A percentile compares a stretch with the other conserved stretches of the same genome.
Conservation (phyloP, 2,329 filamentous ascomycete genomes). For the Arthrinium phaeospermum region DNA sequence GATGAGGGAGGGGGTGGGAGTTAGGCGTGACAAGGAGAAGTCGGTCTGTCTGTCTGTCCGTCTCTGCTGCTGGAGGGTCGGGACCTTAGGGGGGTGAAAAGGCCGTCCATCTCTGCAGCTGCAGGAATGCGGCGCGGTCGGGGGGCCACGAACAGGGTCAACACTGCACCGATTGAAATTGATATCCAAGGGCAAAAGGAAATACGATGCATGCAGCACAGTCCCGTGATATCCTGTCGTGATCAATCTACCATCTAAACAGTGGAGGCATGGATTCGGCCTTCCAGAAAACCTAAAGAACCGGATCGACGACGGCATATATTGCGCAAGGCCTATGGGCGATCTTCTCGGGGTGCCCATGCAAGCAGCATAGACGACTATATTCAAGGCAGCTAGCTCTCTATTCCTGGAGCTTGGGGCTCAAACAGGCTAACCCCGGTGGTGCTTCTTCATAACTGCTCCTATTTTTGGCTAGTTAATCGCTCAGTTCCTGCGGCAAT, state of each 20-base stretch:
- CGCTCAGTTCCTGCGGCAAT: not conserved
- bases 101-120: not conserved
- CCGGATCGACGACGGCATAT: not conserved
- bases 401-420: not conserved
- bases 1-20: not conserved
- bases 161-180: not conserved
- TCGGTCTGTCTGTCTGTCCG: not conserved
- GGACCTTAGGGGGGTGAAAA: not conserved
- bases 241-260: not conserved
- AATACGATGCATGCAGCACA: not conserved
- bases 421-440: not conserved
- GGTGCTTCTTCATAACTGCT: not conserved
- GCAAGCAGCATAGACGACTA: not conserved
- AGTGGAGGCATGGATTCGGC: not conserved
- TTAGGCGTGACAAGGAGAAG: not conserved
- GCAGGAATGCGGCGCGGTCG: not conserved
- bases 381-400: not conserved
- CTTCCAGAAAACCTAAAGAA: constrained; percentile 17
- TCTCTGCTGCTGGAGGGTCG: not conserved
- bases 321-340: not conserved
- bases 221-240: constrained; percentile 1
- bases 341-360: not conserved
- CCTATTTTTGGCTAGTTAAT: not conserved
- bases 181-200: not conserved
- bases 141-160: not conserved